Conservation (phyloP, 1,139 yeast species). For the Kazachstania sp. region DNA sequence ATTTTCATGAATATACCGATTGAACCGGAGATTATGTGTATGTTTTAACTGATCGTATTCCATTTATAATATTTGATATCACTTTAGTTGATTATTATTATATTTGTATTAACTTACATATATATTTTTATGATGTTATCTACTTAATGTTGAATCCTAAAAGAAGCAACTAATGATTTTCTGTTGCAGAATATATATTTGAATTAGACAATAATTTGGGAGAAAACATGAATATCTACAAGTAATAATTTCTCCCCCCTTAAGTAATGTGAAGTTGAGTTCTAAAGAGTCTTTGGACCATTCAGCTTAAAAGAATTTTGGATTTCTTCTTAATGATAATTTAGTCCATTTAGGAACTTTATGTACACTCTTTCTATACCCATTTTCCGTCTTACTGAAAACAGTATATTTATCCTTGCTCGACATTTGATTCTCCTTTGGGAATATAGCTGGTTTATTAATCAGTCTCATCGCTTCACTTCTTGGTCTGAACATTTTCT, state of each 20-base stretch:
- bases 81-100: no score
- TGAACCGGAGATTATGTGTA: no score
- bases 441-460: constrained; percentile 39
- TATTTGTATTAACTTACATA: no score
- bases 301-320: constrained; percentile 52
- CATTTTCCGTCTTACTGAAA: constrained; percentile 62
- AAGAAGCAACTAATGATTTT: no score
- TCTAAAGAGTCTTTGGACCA: background rate
- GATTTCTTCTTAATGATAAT: constrained; percentile 70
- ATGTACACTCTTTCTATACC: constrained; percentile 84
- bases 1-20: no score
- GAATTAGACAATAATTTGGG: no score
- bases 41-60: no score
- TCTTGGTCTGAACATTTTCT: constrained; percentile 18
- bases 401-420: constrained; percentile 82
- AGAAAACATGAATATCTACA: background rate
- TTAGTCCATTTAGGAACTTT: constrained; percentile 87
- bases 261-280: background rate
- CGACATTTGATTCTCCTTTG: constrained; percentile 73
- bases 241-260: background rate
- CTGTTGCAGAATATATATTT: no score
- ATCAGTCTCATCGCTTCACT: constrained; percentile 21
- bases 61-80: no score
- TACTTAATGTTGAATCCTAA: no score
- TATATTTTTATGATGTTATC: no score